A percentile compares a stretch with the other conserved stretches of the same genome.
phyloP scores from a whole-genome alignment of 1,284 basidiomycete genomes.

The Megacollybia platyphylla region DNA sequence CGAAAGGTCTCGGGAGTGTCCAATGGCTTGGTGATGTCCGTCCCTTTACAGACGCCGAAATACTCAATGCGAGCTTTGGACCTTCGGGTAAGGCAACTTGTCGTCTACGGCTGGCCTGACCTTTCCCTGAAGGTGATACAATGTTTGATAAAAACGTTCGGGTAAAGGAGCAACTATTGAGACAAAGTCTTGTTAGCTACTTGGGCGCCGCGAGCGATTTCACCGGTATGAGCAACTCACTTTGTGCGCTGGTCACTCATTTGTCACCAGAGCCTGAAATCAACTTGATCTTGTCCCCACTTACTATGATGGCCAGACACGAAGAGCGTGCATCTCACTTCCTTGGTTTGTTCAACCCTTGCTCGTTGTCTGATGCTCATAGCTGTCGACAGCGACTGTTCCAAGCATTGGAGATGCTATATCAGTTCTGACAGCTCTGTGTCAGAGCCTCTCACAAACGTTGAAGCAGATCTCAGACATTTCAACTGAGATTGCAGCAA shows the following conservation, averaged over 20 bases:
- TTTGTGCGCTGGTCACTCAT: not conserved
- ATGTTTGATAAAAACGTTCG: conserved; percentile 46
- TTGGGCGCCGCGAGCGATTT: conserved; percentile 59
- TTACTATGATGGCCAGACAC: conserved; percentile 31
- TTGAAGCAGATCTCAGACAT: conserved; percentile 60
- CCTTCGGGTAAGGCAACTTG: conserved; percentile 35
- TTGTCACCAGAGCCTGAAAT: conserved; percentile 45
- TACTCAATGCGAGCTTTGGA: conserved; percentile 36
- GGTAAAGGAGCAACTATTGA: conserved; percentile 39
- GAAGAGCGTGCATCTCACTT: conserved; percentile 27
- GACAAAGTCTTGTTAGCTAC: conserved; percentile 51
- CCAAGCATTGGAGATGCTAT: conserved; percentile 72
- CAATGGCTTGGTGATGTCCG: conserved; percentile 47
- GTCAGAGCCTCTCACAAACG: conserved; percentile 43
- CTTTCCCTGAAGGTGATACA: conserved; percentile 9
- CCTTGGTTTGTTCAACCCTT: conserved; percentile 9
- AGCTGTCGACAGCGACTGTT: conserved; percentile 39
- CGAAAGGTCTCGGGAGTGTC: conserved; percentile 58
- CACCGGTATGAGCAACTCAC: conserved; percentile 26
- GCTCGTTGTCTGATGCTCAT: not conserved
- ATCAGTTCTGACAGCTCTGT: conserved; percentile 52
- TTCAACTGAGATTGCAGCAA: conserved; percentile 58
- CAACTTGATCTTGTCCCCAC: conserved; percentile 49
- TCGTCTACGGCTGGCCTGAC: not conserved
- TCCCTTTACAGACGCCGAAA: conserved; percentile 64